These are phyloP conservation scores for Brassica balearica DNA, from an alignment of 441 rosid genomes.

Conservation along the genomic window DNA sequence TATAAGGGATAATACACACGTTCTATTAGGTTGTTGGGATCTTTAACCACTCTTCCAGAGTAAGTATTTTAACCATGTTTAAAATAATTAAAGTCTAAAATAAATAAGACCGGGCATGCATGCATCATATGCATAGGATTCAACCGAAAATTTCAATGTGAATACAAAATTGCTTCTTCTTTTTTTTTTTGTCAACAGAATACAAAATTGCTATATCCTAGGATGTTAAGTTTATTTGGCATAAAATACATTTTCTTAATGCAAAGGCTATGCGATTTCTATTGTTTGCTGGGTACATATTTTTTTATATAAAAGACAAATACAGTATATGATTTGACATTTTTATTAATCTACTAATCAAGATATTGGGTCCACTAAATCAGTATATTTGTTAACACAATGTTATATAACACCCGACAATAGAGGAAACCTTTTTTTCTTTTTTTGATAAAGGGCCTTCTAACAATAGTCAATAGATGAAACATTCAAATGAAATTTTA, in stretches of 20 bases:
- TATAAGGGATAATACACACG: conserved; percentile 13
- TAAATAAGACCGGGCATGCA: conserved; percentile 18
- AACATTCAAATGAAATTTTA: background rate
- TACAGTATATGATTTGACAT: no score
- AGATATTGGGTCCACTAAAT: conserved; percentile 37
- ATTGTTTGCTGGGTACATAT: background rate
- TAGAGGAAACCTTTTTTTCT: background rate
- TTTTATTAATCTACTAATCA: conserved; percentile 14
- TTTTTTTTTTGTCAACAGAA: background rate
- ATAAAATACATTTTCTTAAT: background rate
- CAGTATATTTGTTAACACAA: conserved; percentile 13
- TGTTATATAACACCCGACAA: background rate
- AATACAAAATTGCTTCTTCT: background rate
- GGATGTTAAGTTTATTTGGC: background rate
- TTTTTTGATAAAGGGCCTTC: no score
- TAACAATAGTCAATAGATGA: conserved; percentile 2
- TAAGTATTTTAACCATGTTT: conserved; percentile 33
- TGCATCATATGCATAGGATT: background rate
- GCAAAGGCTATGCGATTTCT: background rate
- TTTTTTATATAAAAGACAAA: no score
- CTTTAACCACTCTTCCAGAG: conserved; percentile 43
- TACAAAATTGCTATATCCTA: background rate
- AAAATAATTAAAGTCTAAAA: background rate
- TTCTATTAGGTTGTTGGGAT: conserved; percentile 39
- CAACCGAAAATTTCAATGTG: conserved; percentile 22